A percentile compares a stretch with the other conserved stretches of the same genome.
Evolutionary conservation across 1,284 basidiomycete species (phyloP).

Genomic region (Fomes fomentarius): DNA sequence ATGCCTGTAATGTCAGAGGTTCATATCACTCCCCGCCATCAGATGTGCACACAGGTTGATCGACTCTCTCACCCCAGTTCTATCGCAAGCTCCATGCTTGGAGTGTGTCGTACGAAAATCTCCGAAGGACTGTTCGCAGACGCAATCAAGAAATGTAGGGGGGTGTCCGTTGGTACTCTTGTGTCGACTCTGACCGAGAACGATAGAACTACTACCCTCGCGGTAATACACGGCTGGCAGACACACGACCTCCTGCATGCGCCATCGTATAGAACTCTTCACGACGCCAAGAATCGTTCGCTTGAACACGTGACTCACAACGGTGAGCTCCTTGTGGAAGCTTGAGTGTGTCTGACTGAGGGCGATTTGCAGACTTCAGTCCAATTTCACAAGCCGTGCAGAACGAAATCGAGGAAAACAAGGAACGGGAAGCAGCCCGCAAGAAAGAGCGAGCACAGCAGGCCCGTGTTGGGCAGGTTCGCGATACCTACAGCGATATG

Average conservation of each 20-base stretch:
- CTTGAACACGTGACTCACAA: slow-evolving; percentile 9
- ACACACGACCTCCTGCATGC: slow-evolving; percentile 25
- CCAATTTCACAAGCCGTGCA: slow-evolving; percentile 14
- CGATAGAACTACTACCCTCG: slow-evolving; percentile 15
- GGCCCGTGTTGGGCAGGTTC: slow-evolving; percentile 24
- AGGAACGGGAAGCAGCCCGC: slow-evolving; percentile 11
- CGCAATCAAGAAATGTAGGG: slow-evolving; percentile 19
- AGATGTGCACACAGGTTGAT: background rate
- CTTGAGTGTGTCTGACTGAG: too few species aligned
- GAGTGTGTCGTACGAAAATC: background rate
- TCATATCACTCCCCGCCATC: background rate
- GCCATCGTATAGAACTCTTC: slow-evolving; percentile 18
- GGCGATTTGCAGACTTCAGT: slow-evolving; percentile 18
- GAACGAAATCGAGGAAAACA: slow-evolving; percentile 17
- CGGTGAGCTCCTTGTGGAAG: too few species aligned
- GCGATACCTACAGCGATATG: background rate
- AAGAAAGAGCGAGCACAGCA: slow-evolving; percentile 15
- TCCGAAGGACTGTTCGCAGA: background rate
- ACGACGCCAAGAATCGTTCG: slow-evolving; percentile 23
- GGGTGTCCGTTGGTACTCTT: background rate
- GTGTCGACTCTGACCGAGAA: background rate
- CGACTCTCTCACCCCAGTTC: slow-evolving; percentile 10
- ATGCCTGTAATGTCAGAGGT: slow-evolving; percentile 21
- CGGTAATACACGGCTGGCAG: slow-evolving; percentile 16
- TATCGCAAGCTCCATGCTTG: slow-evolving; percentile 13